These are phyloP conservation scores for Chenopodium formosanum DNA, from an alignment of 148 eudicot genomes.

Conservation along the genomic window DNA sequence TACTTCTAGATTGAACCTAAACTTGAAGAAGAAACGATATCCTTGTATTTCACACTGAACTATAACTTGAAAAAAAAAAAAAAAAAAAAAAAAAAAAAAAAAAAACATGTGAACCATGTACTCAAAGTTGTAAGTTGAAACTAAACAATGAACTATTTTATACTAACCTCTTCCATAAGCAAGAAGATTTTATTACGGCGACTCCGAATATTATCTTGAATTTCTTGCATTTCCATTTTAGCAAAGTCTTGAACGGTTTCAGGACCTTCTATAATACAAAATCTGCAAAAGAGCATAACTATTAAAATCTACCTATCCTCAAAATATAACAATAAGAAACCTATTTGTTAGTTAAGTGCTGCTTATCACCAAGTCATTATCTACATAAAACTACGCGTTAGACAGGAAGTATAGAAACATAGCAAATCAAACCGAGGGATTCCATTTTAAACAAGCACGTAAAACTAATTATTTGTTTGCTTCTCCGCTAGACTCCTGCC, in stretches of 20 bases:
- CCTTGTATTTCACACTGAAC: too few relatives aligned
- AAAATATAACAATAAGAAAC: neutral
- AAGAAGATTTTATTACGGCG: slow-evolving; percentile 89
- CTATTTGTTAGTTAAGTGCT: neutral
- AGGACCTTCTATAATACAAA: slow-evolving; percentile 98
- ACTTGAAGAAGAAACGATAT: neutral
- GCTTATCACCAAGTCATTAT: neutral
- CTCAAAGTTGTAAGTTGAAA: neutral
- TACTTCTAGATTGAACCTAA: neutral
- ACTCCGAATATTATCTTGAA: slow-evolving; percentile 80
- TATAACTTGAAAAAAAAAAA: too few relatives aligned
- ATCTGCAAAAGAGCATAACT: slow-evolving; percentile 43
- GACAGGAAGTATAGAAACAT: neutral
- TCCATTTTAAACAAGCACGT: neutral
- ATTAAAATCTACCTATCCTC: neutral
- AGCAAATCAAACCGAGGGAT: neutral
- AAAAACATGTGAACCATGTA: neutral
- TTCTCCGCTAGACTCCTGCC: neutral
- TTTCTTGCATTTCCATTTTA: slow-evolving; percentile 81
- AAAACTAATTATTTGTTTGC: too few relatives aligned
- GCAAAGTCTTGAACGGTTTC: slow-evolving; percentile 92
- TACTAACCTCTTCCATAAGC: slow-evolving; percentile 89
- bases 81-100: too few relatives aligned
- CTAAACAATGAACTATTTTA: neutral
- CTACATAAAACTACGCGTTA: neutral